Base-by-base conservation (phyloP, 2,329 filamentous ascomycete genomes). In the Tolypocladium nubicola region DNA sequence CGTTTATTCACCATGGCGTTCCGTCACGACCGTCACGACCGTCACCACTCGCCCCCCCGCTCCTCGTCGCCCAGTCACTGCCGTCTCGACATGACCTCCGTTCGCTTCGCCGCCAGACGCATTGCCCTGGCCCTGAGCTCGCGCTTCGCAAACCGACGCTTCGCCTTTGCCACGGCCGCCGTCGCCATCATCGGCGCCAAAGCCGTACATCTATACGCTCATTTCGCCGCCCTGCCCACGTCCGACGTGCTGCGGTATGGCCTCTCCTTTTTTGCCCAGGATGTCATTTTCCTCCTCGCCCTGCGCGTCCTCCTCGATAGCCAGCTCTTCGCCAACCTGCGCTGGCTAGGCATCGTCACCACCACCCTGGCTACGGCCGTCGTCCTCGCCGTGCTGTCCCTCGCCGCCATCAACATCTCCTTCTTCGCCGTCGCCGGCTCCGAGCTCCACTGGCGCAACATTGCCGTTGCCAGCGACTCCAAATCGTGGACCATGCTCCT, bases 231-330 rank as follows among this genome's bases (percentile, higher is more conserved):
- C 7, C 57, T 73, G n/a, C 64, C 68, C 1, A 57, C 63, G 3
- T 61, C 62, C n/a, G 63, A 68, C 38, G 59, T 73, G 56, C 26
- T 65, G 10, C 65, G 63, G 1, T 73, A 68, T 60, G 66, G 67
- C 26, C 64, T 68, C 13, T 70, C 71, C 2, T 73, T 73, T 56
- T 71, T 71, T 56, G 63, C 65, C 4, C 70, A 73, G 43, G 71
- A 73, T 23, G 59, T 68, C 0, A 52, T 66, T 7, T 60, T 72
- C 5, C 62, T 73, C 3, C 59, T 72, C 14, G 26, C 69, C 35
- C 64, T 72, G 45, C 63, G 70, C 8, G 60, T 71, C 1, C 61
- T 72, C 2, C 65, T 73, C 52, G 65, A 68, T 53, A 43, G 37
- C 3, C 60, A 62, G 3, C 23, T 62, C 7, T 61, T 59, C n/a